A percentile compares a stretch with the other conserved stretches of the same genome.
phyloP scores from a whole-genome alignment of 208 protist species.

The Naegleria lovaniensis region DNA sequence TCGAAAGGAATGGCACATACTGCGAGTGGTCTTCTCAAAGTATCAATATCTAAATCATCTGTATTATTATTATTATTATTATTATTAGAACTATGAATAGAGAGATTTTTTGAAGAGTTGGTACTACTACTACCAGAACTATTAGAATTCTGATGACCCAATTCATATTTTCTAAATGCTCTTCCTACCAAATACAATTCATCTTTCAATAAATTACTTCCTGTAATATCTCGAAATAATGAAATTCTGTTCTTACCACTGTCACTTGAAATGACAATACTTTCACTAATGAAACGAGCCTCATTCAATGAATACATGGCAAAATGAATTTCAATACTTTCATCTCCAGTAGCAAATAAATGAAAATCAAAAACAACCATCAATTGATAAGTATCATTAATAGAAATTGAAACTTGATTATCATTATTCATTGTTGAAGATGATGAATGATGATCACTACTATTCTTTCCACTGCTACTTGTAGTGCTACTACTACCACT shows the following conservation, averaged over 20 bases:
- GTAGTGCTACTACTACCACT: no score
- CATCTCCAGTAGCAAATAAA: not conserved
- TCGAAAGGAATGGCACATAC: not conserved
- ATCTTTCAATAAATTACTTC: not conserved
- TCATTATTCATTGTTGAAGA: not conserved
- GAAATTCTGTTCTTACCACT: not conserved
- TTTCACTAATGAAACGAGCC: not conserved
- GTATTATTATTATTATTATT: not conserved
- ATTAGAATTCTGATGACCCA: not conserved
- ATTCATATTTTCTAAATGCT: not conserved
- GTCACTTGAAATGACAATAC: not conserved
- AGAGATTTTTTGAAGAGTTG: not conserved
- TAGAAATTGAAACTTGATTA: not conserved
- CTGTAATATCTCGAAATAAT: not conserved
- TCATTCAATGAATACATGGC: not conserved
- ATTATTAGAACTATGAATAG: not conserved
- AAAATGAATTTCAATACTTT: not conserved
- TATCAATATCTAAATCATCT: not conserved
- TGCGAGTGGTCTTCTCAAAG: not conserved
- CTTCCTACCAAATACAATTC: not conserved
- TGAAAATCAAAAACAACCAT: conserved; percentile 4
- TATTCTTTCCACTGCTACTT: no score
- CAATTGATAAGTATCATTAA: not conserved
- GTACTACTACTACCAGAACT: not conserved
- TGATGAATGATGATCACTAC: no score